Conservation (phyloP, 805 yeast genomes). For the Candida germanica region DNA sequence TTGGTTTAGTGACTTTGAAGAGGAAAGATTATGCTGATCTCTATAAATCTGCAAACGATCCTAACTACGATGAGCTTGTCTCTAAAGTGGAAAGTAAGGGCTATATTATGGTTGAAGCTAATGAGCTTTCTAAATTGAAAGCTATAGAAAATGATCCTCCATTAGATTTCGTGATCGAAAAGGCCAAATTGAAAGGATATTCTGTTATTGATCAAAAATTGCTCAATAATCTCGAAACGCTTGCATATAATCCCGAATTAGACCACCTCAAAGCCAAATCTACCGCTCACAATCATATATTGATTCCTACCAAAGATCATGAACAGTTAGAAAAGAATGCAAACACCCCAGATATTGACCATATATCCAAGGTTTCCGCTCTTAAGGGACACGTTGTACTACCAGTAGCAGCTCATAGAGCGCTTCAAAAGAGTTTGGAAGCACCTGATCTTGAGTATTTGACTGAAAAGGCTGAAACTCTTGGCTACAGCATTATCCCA, state of each 20-base stretch:
- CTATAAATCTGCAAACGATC: conserved; percentile 26
- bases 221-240: conserved; percentile 21
- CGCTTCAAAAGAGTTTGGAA: conserved; percentile 12
- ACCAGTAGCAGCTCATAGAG: conserved; percentile 15
- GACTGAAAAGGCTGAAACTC: conserved; percentile 13
- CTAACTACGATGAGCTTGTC: conserved; percentile 22
- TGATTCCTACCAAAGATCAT: conserved; percentile 16
- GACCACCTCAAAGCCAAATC: conserved; percentile 22
- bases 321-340: conserved; percentile 12
- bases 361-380: conserved; percentile 20
- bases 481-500: conserved; percentile 4
- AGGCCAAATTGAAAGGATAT: conserved; percentile 7
- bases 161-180: conserved; percentile 4
- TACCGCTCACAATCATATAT: conserved; percentile 12
- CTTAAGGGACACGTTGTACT: conserved; percentile 17
- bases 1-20: conserved; percentile 29
- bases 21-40: conserved; percentile 32
- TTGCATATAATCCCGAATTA: conserved; percentile 22
- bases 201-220: conserved; percentile 9
- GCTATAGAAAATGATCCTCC: conserved; percentile 8
- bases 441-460: conserved; percentile 20
- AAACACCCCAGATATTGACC: conserved; percentile 23
- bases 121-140: conserved; percentile 12
- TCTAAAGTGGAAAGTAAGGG: conserved; percentile 16
- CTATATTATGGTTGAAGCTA: conserved; percentile 8